Base-by-base conservation (phyloP, 2,329 filamentous ascomycete genomes). In the Penicillium sp. region DNA sequence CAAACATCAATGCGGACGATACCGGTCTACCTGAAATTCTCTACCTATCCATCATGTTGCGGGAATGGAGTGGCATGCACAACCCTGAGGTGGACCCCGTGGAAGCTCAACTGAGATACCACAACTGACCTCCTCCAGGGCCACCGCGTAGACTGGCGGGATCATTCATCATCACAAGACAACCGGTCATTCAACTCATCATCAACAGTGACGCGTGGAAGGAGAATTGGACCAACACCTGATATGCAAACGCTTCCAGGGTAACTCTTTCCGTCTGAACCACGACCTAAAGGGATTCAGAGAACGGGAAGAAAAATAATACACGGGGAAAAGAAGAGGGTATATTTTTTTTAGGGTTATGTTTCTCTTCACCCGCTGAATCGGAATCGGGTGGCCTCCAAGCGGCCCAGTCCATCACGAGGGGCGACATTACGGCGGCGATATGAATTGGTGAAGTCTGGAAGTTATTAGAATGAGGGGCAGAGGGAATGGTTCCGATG, bases 391-490 rank as follows among this genome's bases (percentile, higher is more conserved):
- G 89, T 87, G 26, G 93, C 92, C 79, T 97, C 93, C 60, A 98
- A 81, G 73, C 92, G 85, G 3, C 94, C 94, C 45, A 98, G 81
- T 0, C 94, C 94, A 74, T 98, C 94, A 62, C 94, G 83, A 6
- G 95, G 95, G n/a, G 95, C 94, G 51, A 99, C 91, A 72, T 99
- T 97, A 64, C 96, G 86, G 73, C 96, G 85, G 54, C 96, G 87
- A 77, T 99, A 99, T 33, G 89, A 91, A 75, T 94, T 96, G 26
- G 95, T 98, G 75, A 99, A 99, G 78, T 99, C 96, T 80, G 58
- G 3, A 16, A 14, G 22, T 2, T 2, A 26, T 54, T 43, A 54
- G 38, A 19, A 19, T 6, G 26, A 43, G 54, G 59, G 63, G 46
- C 56, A 22, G 19, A 13, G 11, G 11, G 4, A 58, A 14, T 35